These are phyloP conservation scores for Barnettozyma sp. DNA, from an alignment of 805 yeast genomes.

Conservation along the genomic window DNA sequence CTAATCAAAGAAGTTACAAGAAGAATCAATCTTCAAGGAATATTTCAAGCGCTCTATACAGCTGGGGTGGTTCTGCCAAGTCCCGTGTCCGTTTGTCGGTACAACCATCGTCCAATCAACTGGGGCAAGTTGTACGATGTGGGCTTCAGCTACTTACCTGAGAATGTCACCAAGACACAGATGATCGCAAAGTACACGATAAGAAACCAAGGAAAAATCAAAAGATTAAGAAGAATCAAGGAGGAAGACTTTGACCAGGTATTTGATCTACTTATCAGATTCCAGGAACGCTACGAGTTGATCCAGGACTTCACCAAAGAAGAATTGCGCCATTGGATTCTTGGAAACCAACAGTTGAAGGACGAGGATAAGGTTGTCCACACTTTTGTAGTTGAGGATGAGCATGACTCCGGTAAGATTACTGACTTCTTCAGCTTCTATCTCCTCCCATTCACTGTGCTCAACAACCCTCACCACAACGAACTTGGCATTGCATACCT, in stretches of 20 bases:
- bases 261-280: constrained; percentile 48
- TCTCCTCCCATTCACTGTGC: constrained; percentile 78
- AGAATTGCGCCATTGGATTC: constrained; percentile 78
- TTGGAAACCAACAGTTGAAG: constrained; percentile 38
- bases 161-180: constrained; percentile 56
- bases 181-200: constrained; percentile 66
- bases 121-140: constrained; percentile 88
- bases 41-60: constrained; percentile 96
- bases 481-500: constrained; percentile 81
- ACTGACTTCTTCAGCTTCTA: constrained; percentile 91
- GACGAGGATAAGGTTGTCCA: constrained; percentile 50
- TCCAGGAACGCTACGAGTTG: constrained; percentile 65
- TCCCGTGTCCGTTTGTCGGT: constrained; percentile 85
- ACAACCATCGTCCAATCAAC: constrained; percentile 88
- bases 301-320: constrained; percentile 60
- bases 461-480: constrained; percentile 54
- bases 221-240: constrained; percentile 47
- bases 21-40: constrained; percentile 72
- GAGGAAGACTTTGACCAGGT: constrained; percentile 60
- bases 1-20: constrained; percentile 91
- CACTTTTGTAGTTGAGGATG: constrained; percentile 66
- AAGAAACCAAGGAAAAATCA: constrained; percentile 43
- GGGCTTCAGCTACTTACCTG: constrained; percentile 80
- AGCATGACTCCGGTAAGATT: constrained; percentile 43
- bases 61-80: constrained; percentile 89